These are phyloP conservation scores for Colletotrichum abscissum DNA, from an alignment of 2,329 filamentous ascomycete species.

Conservation along the genomic window DNA sequence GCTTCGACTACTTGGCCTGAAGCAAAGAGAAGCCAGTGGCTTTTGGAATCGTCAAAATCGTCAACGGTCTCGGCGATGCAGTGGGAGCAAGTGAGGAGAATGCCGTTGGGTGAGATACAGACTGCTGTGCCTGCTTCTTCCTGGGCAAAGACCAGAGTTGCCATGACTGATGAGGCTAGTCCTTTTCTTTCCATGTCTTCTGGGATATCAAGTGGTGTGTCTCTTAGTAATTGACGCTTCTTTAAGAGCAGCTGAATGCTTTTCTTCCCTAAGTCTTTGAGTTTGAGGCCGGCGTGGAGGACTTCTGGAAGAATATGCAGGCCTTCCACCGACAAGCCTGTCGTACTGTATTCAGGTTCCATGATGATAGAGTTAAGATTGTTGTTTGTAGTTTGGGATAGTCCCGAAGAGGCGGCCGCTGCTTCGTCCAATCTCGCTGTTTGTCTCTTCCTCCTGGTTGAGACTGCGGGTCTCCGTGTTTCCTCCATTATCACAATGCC, in stretches of 20 bases:
- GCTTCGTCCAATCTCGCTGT: not conserved
- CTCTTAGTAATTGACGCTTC: conserved; percentile 22
- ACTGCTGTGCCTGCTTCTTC: conserved; percentile 62
- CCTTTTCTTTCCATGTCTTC: conserved; percentile 13
- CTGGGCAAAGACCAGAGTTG: conserved; percentile 60
- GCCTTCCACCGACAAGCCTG: not conserved
- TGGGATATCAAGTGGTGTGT: conserved; percentile 28
- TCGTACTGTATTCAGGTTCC: not conserved
- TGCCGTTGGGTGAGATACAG: conserved; percentile 55
- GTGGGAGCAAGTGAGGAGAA: conserved; percentile 62
- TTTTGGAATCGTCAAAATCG: conserved; percentile 44
- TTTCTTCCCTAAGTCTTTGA: conserved; percentile 9
- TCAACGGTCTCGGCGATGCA: conserved; percentile 56
- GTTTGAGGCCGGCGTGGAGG: conserved; percentile 3
- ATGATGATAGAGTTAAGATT: no score
- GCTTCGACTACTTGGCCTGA: conserved; percentile 52
- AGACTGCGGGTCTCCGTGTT: not conserved
- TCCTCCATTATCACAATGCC: not conserved
- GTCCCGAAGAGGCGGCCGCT: not conserved
- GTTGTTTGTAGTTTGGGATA: not conserved
- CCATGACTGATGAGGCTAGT: conserved; percentile 11
- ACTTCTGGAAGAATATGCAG: conserved; percentile 2
- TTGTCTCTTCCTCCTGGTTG: conserved; percentile 16
- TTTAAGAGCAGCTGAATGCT: conserved; percentile 26
- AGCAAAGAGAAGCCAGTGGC: conserved; percentile 56